Percentiles rank a stretch among this genome's conserved stretches.
These are phyloP conservation scores for Diplodia scrobiculata DNA, from an alignment of 2,329 filamentous ascomycete genomes.

Conservation along the genomic window DNA sequence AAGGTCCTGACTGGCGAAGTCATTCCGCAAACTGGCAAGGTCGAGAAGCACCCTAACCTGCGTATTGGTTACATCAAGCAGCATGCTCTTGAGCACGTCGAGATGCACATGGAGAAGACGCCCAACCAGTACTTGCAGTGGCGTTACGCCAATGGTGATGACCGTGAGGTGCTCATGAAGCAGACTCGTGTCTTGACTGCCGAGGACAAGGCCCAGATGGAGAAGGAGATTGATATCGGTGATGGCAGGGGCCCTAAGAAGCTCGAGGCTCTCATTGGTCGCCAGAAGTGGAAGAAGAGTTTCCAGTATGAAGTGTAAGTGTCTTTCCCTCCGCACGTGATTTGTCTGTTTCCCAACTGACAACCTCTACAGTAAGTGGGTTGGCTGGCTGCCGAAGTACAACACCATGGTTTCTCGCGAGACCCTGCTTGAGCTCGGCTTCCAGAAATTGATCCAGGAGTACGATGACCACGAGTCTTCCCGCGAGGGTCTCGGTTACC, in stretches of 20 bases:
- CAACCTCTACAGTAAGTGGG: slow-evolving; percentile 71
- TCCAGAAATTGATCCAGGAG: slow-evolving; percentile 91
- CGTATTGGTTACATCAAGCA: slow-evolving; percentile 99
- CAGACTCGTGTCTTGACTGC: slow-evolving; percentile 88
- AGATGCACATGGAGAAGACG: slow-evolving; percentile 99
- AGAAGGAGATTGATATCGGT: slow-evolving; percentile 79
- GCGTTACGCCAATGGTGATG: slow-evolving; percentile 96
- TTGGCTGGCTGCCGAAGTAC: slow-evolving; percentile 81
- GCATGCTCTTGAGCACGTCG: slow-evolving; percentile 97
- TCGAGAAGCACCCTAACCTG: slow-evolving; percentile 97
- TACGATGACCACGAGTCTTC: slow-evolving; percentile 99
- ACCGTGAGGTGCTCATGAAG: slow-evolving; percentile 96
- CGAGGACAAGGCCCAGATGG: slow-evolving; percentile 86
- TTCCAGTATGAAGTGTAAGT: slow-evolving; percentile 94
- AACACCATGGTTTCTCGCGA: slow-evolving; percentile 93
- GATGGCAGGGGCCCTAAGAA: slow-evolving; percentile 77
- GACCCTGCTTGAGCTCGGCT: slow-evolving; percentile 81
- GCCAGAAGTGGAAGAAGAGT: slow-evolving; percentile 98
- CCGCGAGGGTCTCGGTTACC: slow-evolving; percentile 96
- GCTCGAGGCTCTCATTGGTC: slow-evolving; percentile 87
- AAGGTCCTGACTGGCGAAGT: slow-evolving; percentile 94
- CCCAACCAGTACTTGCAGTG: slow-evolving; percentile 98
- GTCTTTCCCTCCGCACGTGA: not conserved
- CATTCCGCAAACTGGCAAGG: slow-evolving; percentile 78
- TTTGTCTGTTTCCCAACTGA: slow-evolving; percentile 36